Base-by-base conservation (phyloP, 805 yeast genomes). In the Wickerhamiella dianesei region DNA sequence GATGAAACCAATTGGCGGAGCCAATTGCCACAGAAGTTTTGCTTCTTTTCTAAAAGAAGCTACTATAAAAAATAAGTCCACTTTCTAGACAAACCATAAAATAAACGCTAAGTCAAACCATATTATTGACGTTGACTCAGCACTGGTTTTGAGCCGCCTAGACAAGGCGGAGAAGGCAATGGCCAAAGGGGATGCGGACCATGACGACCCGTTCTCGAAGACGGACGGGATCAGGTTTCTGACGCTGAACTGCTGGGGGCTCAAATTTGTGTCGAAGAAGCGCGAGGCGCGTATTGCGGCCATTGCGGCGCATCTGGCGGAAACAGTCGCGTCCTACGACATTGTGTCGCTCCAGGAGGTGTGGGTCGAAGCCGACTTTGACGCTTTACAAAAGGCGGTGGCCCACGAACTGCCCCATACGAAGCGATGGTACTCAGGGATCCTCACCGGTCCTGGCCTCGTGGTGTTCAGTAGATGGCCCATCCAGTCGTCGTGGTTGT, bases 281-380 rank as follows among this genome's bases (percentile, higher is more conserved):
- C 68, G 98, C 25, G 62, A 65, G 35, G 72, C 71, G 52, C 70
- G 98, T 36, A 67, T 92, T 29, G 61, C 56, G 14, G 94, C 86
- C 1, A 82, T 92, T 29, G 95, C 94, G 0, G 72, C 77, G 41
- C 65, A 73, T 46, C 62, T 89, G 3, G 62, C 44, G 0, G 57
- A 58, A 2, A 59, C 64, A 2, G 66, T 69, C 14, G 65, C 70
- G 17, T 41, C 48, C 19, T 86, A 82, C 63, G 96, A 92, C 63
- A 73, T 92, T 12, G 75, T 92, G 4, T 96, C 96, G 1, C 67
- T 92, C n/a, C 98, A 92, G 62, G 98, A 92, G 59, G 72, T 92
- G 12, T 92, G 98, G 98, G 80, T 80, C 37, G 73, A 77, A 52
- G 77, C 74, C 42, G 98, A 92, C 62, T 88, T 88, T 88, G 73